Conservation (phyloP, 169 alveolate genomes). For the Blepharisma undulans region DNA sequence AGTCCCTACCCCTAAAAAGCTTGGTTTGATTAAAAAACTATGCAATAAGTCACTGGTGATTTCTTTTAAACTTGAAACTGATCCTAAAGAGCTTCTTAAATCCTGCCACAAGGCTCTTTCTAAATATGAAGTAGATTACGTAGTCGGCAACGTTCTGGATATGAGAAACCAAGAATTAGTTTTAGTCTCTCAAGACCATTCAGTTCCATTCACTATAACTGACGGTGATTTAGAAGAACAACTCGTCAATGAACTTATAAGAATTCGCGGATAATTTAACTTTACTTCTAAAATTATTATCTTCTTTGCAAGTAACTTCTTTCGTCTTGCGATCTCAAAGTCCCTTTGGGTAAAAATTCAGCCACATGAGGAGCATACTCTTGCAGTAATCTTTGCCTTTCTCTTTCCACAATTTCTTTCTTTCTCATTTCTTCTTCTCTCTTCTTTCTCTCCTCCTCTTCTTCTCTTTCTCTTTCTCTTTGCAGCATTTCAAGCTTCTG, state of each 20-base stretch:
- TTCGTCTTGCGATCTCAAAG: conserved; percentile 61
- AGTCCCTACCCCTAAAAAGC: conserved; percentile 67
- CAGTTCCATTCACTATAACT: background rate
- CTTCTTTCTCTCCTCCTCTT: conserved; percentile 55
- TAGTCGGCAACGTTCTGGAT: conserved; percentile 67
- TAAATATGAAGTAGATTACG: conserved; percentile 59
- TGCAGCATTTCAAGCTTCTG: conserved; percentile 69
- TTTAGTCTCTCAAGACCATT: background rate
- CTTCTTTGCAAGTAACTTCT: background rate
- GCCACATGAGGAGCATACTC: conserved; percentile 70
- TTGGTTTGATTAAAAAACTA: conserved; percentile 47
- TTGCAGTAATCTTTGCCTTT: conserved; percentile 71
- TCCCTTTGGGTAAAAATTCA: conserved; percentile 77
- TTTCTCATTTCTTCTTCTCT: conserved; percentile 63
- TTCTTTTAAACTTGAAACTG: conserved; percentile 81
- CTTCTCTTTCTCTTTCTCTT: conserved; percentile 73
- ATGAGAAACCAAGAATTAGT: conserved; percentile 42
- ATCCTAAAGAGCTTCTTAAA: conserved; percentile 46
- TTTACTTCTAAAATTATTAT: background rate
- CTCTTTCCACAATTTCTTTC: conserved; percentile 71
- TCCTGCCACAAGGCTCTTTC: conserved; percentile 57
- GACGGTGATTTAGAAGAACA: background rate
- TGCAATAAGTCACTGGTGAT: conserved; percentile 48
- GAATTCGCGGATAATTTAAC: background rate
- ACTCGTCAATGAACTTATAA: background rate